A percentile compares a stretch with the other conserved stretches of the same genome.
Conservation (phyloP, 1,284 basidiomycete species). For the Abortiporus biennis region DNA sequence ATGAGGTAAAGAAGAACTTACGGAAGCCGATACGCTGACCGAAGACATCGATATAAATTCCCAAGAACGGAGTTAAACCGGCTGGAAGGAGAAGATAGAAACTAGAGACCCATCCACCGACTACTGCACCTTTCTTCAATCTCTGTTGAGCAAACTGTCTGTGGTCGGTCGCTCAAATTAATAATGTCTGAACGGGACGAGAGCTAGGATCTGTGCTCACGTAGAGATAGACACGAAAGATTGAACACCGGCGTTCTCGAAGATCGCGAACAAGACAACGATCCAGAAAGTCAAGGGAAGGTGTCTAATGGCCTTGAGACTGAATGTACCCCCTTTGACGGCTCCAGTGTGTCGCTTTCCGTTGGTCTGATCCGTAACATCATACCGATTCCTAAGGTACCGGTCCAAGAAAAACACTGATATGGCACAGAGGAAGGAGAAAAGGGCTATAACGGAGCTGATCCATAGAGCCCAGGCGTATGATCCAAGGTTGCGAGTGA, state of each 20-base stretch:
- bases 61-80: slow-evolving; percentile 36
- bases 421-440: slow-evolving; percentile 35
- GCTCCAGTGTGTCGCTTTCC: slow-evolving; percentile 25
- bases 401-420: slow-evolving; percentile 32
- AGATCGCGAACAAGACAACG: slow-evolving; percentile 34
- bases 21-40: slow-evolving; percentile 36
- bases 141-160: slow-evolving; percentile 40
- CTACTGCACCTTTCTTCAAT: slow-evolving; percentile 38
- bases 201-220: slow-evolving; percentile 18
- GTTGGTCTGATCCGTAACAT: slow-evolving; percentile 33
- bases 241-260: slow-evolving; percentile 41
- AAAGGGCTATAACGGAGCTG: slow-evolving; percentile 32
- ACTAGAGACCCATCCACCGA: slow-evolving; percentile 42
- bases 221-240: slow-evolving; percentile 42
- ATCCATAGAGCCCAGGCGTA: slow-evolving; percentile 41
- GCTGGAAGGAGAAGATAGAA: slow-evolving; percentile 39
- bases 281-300: slow-evolving; percentile 38
- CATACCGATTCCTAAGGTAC: slow-evolving; percentile 30
- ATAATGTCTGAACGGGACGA: slow-evolving; percentile 9
- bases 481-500: slow-evolving; percentile 32
- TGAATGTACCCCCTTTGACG: slow-evolving; percentile 26
- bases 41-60: slow-evolving; percentile 36
- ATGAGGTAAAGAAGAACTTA: slow-evolving; percentile 17
- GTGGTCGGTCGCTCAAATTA: neutral
- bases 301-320: slow-evolving; percentile 27